Evolutionary conservation across 208 protist species (phyloP).

Genomic region (Porcisia hertigi): DNA sequence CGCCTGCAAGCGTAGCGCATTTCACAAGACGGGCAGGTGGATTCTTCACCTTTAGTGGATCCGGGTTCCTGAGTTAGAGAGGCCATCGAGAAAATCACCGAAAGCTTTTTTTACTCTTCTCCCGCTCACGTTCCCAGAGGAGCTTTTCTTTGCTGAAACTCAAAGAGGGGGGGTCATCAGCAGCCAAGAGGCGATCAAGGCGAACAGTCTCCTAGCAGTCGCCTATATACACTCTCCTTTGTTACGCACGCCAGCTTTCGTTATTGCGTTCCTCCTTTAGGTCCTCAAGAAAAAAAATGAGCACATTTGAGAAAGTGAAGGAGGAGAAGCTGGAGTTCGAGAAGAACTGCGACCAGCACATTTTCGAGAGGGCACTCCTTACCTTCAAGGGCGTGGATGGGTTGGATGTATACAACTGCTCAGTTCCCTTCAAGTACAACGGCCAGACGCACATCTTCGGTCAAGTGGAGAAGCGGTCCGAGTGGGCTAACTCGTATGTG

Average conservation of each 20-base stretch:
- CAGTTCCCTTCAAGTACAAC: conserved; percentile 58
- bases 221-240: neutral
- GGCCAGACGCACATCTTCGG: conserved; percentile 58
- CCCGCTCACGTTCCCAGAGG: neutral
- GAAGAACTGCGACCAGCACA: conserved; percentile 38
- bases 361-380: conserved; percentile 50
- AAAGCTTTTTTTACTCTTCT: neutral
- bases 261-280: neutral
- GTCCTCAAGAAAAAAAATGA: conserved; percentile 21
- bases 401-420: conserved; percentile 73
- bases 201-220: neutral
- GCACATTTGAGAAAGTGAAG: conserved; percentile 39
- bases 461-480: conserved; percentile 50
- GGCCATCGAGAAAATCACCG: neutral
- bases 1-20: neutral
- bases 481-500: conserved; percentile 66
- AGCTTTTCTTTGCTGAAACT: neutral
- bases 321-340: conserved; percentile 49
- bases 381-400: conserved; percentile 74
- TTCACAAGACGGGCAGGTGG: neutral
- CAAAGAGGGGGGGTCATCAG: neutral
- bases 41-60: neutral
- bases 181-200: neutral
- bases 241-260: neutral
- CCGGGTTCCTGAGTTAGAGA: neutral